Base-by-base conservation (phyloP, 2,329 filamentous ascomycete genomes). In the Cladosporium sp. region DNA sequence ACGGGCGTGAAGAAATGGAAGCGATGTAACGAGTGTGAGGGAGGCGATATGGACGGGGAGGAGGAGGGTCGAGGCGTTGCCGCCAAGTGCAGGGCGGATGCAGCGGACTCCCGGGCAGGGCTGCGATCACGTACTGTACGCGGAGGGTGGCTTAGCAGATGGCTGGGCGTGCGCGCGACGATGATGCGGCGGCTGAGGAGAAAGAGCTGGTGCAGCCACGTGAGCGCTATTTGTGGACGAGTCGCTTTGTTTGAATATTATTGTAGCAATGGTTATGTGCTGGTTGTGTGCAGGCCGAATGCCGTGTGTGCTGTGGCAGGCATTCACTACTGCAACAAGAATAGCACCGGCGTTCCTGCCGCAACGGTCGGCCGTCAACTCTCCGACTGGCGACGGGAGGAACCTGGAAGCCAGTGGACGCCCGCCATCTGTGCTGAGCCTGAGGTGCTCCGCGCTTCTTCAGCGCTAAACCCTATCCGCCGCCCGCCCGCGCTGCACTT, bases 11-110 rank as follows among this genome's bases (percentile, higher is more conserved):
- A 42, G 14, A 22, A 35, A 13, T 28, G 38, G 35, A 38, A 28
- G 22, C 34, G 44, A 43, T 14, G 46, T 49, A 49, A 38, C 46
- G 46, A 49, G 11, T 31, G 46, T 49, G 46, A 22, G n/a, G 19
- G 38, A 43, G 46, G 31, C 16, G 46, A 42, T 38, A 49, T 49
- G 46, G 35, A 38, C 16, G 35, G 35, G 35, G 10, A 31, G 31
- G 42, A 7, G 14, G 16, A 18, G 28, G 31, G n/a, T 45, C 31
- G 22, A 45, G 28, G 35, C 18, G 19, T 40, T 40, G 45, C 34
- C 38, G 46, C 46, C 46, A 49, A 49, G 35, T 46, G 22, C 18
- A 28, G 35, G 16, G 10, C 46, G 46, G 46, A 49, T 49, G 46
- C 35, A 16, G 19, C 45, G 45, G 45, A 16, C 43, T 14, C 22